These are phyloP conservation scores for Ilex asprella DNA, from an alignment of 257 asterid species.

Conservation along the genomic window DNA sequence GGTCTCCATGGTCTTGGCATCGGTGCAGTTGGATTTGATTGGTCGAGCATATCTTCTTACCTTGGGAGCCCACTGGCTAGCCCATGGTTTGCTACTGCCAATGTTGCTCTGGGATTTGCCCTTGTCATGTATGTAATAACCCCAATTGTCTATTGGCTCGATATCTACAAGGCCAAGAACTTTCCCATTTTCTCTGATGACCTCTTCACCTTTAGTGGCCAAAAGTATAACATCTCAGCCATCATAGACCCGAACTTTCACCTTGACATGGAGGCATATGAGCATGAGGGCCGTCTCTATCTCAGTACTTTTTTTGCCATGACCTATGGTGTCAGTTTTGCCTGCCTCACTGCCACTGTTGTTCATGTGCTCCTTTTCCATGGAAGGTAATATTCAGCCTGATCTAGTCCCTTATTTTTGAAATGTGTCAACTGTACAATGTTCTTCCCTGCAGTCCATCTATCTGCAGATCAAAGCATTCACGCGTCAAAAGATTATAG, in stretches of 20 bases:
- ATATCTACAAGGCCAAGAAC: slow-evolving; percentile 66
- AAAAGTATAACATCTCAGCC: slow-evolving; percentile 64
- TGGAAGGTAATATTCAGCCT: slow-evolving; percentile 49
- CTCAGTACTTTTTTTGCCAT: slow-evolving; percentile 78
- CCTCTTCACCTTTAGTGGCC: slow-evolving; percentile 66
- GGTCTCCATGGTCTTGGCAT: slow-evolving; percentile 90
- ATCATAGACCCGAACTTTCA: slow-evolving; percentile 74
- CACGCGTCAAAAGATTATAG: too few species aligned
- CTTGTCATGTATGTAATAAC: slow-evolving; percentile 59
- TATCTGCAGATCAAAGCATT: too few species aligned
- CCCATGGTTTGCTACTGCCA: slow-evolving; percentile 98
- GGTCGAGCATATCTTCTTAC: slow-evolving; percentile 90
- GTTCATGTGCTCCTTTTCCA: slow-evolving; percentile 85
- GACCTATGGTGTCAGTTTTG: slow-evolving; percentile 83
- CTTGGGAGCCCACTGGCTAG: slow-evolving; percentile 96
- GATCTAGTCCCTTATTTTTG: too few species aligned
- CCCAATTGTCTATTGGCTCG: slow-evolving; percentile 66
- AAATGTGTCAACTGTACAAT: too few species aligned
- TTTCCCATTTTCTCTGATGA: slow-evolving; percentile 88
- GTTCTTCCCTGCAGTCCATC: too few species aligned
- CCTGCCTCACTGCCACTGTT: slow-evolving; percentile 88
- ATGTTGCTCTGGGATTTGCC: slow-evolving; percentile 76
- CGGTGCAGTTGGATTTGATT: slow-evolving; percentile 89
- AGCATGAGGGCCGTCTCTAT: slow-evolving; percentile 72
- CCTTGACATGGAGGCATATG: slow-evolving; percentile 71